Evolutionary conservation across 2,329 filamentous ascomycete genomes (phyloP), one percentile per base, ranked within the genome.

Genomic region (Fusarium anthophilum): DNA sequence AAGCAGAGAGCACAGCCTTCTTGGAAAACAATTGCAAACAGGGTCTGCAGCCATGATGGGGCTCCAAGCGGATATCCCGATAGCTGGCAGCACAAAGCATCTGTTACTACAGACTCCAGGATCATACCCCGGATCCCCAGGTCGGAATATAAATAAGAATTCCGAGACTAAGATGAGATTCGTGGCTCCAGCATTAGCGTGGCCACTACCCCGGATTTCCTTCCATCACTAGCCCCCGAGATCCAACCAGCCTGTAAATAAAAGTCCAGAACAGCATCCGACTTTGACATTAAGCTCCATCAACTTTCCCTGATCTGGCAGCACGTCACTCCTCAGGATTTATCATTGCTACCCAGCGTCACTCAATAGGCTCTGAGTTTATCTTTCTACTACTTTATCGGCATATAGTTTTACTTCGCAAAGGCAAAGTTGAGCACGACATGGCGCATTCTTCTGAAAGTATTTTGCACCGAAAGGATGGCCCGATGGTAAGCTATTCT

Each of bases 1-100:
- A 4, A 6, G 13, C 6, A 28, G 13, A 8, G 6, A 15, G 44
- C 12, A 17, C 15, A 5, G 1, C 2, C 15, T n/a, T n/a, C 3
- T n/a, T 18, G 6, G 8, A 0, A n/a, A 17, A 0, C 0, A 3
- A 4, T 6, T 1, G 1, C 4, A 5, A 6, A 22, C 22, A 9
- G 3, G 7, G 22, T 7, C 22, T 30, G 20, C 8, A 24, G 28
- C 8, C 11, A 3, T n/a, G 11, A 3, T 10, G 4, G 6, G 3
- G 8, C 5, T 20, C 0, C 6, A 51, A 0, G 2, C 22, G 48
- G 48, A 4, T 10, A 20, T 24, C 22, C 47, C 48, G 30, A 20
- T 24, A 20, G 3, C 8, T 32, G 0, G 4, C 0, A 10, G 12
- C 15, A 14, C 11, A 1, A 14, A 35, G 14, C 2, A 47, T 12